Base-by-base conservation (phyloP, 2,329 filamentous ascomycete species). In the Moelleriella libera region DNA sequence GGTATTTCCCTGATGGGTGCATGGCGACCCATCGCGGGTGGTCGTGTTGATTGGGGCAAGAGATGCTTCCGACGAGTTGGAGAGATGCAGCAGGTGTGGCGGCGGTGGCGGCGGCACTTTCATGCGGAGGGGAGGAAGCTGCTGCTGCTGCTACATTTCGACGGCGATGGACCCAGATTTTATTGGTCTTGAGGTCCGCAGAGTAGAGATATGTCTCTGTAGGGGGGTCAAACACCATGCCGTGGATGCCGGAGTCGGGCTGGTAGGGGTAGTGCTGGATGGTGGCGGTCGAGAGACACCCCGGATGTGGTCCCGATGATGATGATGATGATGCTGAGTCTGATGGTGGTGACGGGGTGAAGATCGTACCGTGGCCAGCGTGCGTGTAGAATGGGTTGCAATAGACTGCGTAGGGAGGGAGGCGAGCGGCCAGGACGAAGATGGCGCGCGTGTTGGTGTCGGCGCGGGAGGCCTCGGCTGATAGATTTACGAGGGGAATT, bases 11-110 rank as follows among this genome's bases (percentile, higher is more conserved):
- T 1, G 76, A 76, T 3, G 83, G 82, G 62, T 90, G 85, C 61
- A 94, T 82, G 55, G 86, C 86, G 11, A 94, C 85, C 88, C 88
- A 94, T 58, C 88, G 78, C 12, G 88, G 88, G 62, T 92, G 88
- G 63, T 94, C 88, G 51, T 74, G 73, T 3, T 76, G 66, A 43
- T 74, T 72, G 0, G 86, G 85, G 30, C 86, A 86, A 52, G 83
- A 76, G 34, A 89, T 72, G 58, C 75, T 80, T 54, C 85, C 86
- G 48, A 90, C 75, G 21, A 88, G 75, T 45, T 78, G 74, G 49
- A 92, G 66, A 46, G 74, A 68, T 12, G 83, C 83, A 9, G 34
- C 21, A 37, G 4, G 8, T 5, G 34, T 37, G 34, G 34, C 12
- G 34, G 12, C 8, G 34, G 34, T 12, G 3, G 21, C 21, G 21